Evolutionary conservation across 2,329 filamentous ascomycete genomes (phyloP).

Genomic region (Parafenestella ontariensis): DNA sequence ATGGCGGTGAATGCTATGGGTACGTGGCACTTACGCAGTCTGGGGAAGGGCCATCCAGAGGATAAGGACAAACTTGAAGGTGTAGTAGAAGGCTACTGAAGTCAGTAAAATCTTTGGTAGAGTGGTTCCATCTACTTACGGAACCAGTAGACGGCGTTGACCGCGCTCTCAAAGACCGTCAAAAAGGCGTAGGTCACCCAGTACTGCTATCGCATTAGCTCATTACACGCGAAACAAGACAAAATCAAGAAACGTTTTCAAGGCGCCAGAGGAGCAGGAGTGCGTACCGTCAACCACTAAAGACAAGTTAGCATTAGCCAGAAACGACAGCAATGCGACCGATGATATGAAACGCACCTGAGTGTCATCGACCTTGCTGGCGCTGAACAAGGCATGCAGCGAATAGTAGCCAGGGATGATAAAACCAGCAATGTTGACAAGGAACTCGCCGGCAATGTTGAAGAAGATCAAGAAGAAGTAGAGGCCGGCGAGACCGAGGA

Average conservation of each 20-base stretch:
- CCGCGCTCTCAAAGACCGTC: conserved; percentile 81
- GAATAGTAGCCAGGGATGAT: conserved; percentile 86
- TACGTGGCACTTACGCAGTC: conserved; percentile 74
- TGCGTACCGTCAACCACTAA: conserved; percentile 68
- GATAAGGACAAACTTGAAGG: conserved; percentile 98
- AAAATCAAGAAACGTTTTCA: conserved; percentile 1
- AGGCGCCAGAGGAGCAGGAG: conserved; percentile 1
- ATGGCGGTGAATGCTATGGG: background rate
- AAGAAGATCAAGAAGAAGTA: conserved; percentile 94
- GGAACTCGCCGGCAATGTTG: conserved; percentile 87
- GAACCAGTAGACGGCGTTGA: conserved; percentile 92
- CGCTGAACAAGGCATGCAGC: conserved; percentile 75
- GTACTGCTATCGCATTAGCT: conserved; percentile 62
- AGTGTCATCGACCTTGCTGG: conserved; percentile 77
- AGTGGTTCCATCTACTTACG: conserved; percentile 48
- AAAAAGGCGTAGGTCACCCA: conserved; percentile 87
- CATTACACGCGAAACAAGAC: background rate
- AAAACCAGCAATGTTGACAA: conserved; percentile 87
- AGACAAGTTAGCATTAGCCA: conserved; percentile 44
- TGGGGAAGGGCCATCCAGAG: conserved; percentile 97
- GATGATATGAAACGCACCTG: conserved; percentile 64
- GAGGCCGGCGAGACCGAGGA: conserved; percentile 76
- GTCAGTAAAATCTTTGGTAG: conserved; percentile 13
- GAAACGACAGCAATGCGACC: background rate
- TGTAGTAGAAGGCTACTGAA: conserved; percentile 87